Conservation (phyloP, 176 grass and related monocot species). For the Rhynchospora tenuis region DNA sequence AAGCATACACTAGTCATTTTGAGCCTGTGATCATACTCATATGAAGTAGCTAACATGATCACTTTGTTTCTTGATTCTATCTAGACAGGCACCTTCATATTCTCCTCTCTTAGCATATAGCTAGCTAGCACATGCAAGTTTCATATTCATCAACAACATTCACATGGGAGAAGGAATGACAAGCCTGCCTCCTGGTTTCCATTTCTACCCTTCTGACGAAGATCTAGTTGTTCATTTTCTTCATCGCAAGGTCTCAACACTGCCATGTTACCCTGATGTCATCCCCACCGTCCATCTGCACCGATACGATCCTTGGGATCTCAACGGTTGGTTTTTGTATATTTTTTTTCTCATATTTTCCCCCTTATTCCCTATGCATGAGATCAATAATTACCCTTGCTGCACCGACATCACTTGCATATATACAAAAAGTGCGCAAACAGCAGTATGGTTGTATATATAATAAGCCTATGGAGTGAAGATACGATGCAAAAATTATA, state of each 20-base stretch:
- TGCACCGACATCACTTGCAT: not conserved
- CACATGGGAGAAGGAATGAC: conserved; percentile 49
- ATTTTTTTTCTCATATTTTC: not conserved
- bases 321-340: conserved; percentile 46
- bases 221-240: conserved; percentile 92
- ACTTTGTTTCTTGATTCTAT: conserved; percentile 14
- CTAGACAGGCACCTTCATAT: conserved; percentile 21
- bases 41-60: conserved; percentile 30
- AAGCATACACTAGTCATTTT: conserved; percentile 16
- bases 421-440: not conserved
- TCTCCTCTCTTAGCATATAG: conserved; percentile 20
- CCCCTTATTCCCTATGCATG: not conserved
- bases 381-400: conserved; percentile 5
- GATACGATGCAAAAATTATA: not conserved
- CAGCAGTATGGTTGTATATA: not conserved
- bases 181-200: conserved; percentile 85
- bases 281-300: conserved; percentile 59
- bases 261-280: conserved; percentile 63
- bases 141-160: conserved; percentile 24
- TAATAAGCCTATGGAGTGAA: not conserved
- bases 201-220: conserved; percentile 91
- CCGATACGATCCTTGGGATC: conserved; percentile 73
- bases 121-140: conserved; percentile 15
- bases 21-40: conserved; percentile 28
- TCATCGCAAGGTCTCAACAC: conserved; percentile 46